Evolutionary conservation across 2,329 filamentous ascomycete species (phyloP).

Genomic region (Fusarium illudens): DNA sequence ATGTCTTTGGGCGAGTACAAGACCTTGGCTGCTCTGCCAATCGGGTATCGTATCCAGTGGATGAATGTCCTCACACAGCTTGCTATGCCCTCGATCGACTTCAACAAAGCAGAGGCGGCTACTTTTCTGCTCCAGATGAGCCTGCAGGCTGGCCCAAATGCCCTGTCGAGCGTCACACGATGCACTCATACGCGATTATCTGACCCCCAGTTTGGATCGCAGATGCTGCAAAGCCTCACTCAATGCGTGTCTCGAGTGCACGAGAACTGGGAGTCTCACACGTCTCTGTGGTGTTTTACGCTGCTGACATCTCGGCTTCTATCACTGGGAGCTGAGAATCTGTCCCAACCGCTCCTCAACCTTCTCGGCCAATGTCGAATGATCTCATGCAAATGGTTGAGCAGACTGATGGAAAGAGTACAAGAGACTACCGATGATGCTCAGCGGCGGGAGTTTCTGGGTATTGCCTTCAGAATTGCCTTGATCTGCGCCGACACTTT

Average conservation of each 20-base stretch:
- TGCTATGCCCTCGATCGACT: constrained; percentile 33
- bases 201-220: constrained; percentile 12
- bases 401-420: not conserved
- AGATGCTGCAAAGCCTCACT: not conserved
- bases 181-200: not conserved
- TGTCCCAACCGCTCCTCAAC: not conserved
- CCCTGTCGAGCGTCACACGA: not conserved
- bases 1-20: constrained; percentile 65
- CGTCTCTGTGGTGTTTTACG: constrained; percentile 23
- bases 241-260: constrained; percentile 8
- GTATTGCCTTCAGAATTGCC: constrained; percentile 5
- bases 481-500: constrained; percentile 29
- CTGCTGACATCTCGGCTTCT: constrained; percentile 29
- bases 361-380: constrained; percentile 13
- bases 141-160: constrained; percentile 27
- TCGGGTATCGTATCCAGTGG: constrained; percentile 33
- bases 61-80: constrained; percentile 35
- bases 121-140: constrained; percentile 34
- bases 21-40: constrained; percentile 36
- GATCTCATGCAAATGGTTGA: constrained; percentile 20
- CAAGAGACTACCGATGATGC: not conserved
- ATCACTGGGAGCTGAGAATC: not conserved
- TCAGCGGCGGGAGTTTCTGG: constrained; percentile 14
- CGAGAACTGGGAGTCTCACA: constrained; percentile 39
- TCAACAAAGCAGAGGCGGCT: constrained; percentile 34